These are phyloP conservation scores for Linaria vulgaris DNA, from an alignment of 257 asterid species.

Conservation along the genomic window DNA sequence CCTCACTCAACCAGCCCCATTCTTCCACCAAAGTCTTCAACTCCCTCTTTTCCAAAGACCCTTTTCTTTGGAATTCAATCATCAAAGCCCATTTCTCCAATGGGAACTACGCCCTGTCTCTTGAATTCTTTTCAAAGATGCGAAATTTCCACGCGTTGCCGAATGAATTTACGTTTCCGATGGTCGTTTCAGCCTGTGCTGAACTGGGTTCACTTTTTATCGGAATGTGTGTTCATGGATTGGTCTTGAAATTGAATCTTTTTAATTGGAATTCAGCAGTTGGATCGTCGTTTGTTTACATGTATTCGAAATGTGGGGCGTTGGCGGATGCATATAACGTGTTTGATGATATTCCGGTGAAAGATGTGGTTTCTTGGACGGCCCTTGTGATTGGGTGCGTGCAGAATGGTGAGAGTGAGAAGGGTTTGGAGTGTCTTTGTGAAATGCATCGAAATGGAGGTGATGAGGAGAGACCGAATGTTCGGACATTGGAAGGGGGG, in stretches of 20 bases:
- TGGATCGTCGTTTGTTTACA: conserved; percentile 70
- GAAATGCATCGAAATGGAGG: conserved; percentile 60
- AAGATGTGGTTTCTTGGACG: conserved; percentile 83
- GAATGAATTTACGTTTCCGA: conserved; percentile 58
- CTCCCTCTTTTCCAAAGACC: conserved; percentile 44
- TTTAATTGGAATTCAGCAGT: conserved; percentile 51
- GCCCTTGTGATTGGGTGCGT: conserved; percentile 70
- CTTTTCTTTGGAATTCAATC: conserved; percentile 73
- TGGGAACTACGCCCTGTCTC: conserved; percentile 40
- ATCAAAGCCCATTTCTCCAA: conserved; percentile 72
- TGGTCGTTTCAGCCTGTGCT: conserved; percentile 74
- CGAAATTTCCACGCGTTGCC: conserved; percentile 37
- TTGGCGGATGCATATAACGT: conserved; percentile 44
- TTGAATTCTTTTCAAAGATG: conserved; percentile 52
- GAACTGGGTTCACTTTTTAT: conserved; percentile 48
- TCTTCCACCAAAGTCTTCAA: conserved; percentile 51
- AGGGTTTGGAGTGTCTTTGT: too few relatives aligned
- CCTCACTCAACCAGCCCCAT: conserved; percentile 44
- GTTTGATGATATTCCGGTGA: conserved; percentile 65
- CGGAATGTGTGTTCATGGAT: conserved; percentile 58
- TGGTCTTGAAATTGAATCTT: conserved; percentile 57
- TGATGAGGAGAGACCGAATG: conserved; percentile 53
- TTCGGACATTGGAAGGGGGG: conserved; percentile 72
- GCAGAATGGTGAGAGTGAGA: conserved; percentile 63
- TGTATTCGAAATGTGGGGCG: conserved; percentile 69